phyloP scores from a whole-genome alignment of 441 rosid species.

The Erodium texanum region DNA sequence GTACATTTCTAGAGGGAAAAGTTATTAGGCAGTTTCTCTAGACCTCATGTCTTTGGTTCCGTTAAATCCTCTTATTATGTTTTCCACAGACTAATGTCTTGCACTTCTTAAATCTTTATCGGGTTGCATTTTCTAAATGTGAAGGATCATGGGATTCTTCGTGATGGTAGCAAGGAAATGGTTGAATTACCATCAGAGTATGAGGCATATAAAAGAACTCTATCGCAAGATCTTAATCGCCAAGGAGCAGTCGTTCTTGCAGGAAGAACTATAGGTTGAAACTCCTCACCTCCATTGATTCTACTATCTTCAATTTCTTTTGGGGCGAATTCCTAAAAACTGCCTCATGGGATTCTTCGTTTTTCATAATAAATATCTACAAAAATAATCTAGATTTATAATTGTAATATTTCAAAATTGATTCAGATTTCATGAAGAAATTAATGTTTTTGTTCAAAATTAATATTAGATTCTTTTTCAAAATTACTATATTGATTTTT shows the following conservation, averaged over 20 bases:
- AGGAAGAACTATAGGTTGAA: conserved; percentile 68
- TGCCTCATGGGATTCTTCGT: too few species aligned
- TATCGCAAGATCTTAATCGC: conserved; percentile 73
- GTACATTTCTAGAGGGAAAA: neutral
- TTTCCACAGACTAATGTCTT: neutral
- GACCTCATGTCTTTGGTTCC: conserved; percentile 2
- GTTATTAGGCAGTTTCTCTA: neutral
- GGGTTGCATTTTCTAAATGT: neutral
- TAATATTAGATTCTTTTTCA: too few species aligned
- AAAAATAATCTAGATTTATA: too few species aligned
- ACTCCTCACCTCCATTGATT: conserved; percentile 15
- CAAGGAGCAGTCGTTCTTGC: conserved; percentile 94
- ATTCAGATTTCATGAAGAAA: too few species aligned
- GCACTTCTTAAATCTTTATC: conserved; percentile 15
- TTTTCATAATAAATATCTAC: too few species aligned
- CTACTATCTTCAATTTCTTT: conserved; percentile 11
- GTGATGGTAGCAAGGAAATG: conserved; percentile 54
- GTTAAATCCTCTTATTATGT: neutral
- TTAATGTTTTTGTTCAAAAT: too few species aligned
- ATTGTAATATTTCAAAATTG: too few species aligned
- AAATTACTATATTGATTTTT: too few species aligned
- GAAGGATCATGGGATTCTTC: conserved; percentile 77
- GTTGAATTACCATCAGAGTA: conserved; percentile 36
- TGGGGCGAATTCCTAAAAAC: too few species aligned
- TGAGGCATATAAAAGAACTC: conserved; percentile 55